Evolutionary conservation across 768 basidiomycete species (phyloP), one percentile per base, ranked within the genome.

Genomic region (Calocybe gangraenosa): DNA sequence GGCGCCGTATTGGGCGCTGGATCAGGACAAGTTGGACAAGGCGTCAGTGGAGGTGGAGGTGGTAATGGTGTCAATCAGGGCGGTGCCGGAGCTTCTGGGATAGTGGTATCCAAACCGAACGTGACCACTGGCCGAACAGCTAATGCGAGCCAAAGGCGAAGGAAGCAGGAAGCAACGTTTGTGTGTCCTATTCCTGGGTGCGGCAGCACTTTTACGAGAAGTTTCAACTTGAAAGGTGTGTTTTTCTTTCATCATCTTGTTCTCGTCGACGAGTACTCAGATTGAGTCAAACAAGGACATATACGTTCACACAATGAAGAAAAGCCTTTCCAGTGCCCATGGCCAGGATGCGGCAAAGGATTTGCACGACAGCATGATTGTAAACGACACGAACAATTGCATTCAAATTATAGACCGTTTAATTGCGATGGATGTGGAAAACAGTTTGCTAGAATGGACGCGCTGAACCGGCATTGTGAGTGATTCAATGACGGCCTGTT

Each of bases 301-400:
- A 74, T 96, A 55, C 87, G 94, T 33, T 92, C 89, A 11, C 94
- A 96, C 57, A 92, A 88, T 49, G 93, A 94, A 63, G 92, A 95
- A 65, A 85, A 92, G 50, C 93, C 93, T 23, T 97, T 92, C 74
- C 81, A 86, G 63, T 97, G 93, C 68, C 84, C 88, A 57, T 95
- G 92, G 84, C 90, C 91, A 1, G 92, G 91, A 18, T 97, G 93
- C 59, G 85, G 83, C 20, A 95, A 96, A 66, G 91, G 93, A 18
- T 94, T 96, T 51, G 93, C 89, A 20, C 67, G 93, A 45, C 91
- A 95, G 62, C 94, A 96, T 58, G 94, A 98, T 62, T 96, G 94
- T 67, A 97, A 95, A 61, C 80, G 93, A 2, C 95, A 98, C 56
- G 94, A 96, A 64, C 87, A 93, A 53, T 73, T 98, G 33, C 94